These are phyloP conservation scores for Geranium incanum DNA, from an alignment of 441 rosid genomes.

Conservation along the genomic window DNA sequence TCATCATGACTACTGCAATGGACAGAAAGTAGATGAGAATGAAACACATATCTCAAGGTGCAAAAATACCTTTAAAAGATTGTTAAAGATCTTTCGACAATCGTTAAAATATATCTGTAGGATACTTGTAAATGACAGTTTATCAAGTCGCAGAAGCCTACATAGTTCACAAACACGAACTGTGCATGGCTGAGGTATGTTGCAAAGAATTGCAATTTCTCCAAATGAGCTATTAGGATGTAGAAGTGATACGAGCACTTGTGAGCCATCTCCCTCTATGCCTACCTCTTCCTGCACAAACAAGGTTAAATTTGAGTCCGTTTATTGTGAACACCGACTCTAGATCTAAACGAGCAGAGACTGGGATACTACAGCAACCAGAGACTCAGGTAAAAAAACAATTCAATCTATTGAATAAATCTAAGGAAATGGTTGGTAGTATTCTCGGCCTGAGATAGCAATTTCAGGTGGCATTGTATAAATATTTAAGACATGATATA, in stretches of 20 bases:
- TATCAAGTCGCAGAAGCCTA: slow-evolving; percentile 76
- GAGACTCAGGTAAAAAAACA: neutral
- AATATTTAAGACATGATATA: no score
- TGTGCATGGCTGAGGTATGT: slow-evolving; percentile 83
- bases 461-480: no score
- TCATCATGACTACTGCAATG: neutral
- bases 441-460: no score
- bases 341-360: neutral
- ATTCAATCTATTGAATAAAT: neutral
- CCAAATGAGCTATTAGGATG: slow-evolving; percentile 69
- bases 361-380: neutral
- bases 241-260: slow-evolving; percentile 47
- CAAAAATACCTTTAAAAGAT: slow-evolving; percentile 62
- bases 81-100: slow-evolving; percentile 72
- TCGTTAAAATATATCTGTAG: slow-evolving; percentile 86
- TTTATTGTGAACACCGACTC: slow-evolving; percentile 9
- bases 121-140: slow-evolving; percentile 69
- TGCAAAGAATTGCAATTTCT: slow-evolving; percentile 78
- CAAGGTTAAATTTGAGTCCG: slow-evolving; percentile 1
- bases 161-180: slow-evolving; percentile 65
- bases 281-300: slow-evolving; percentile 59
- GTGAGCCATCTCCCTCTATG: slow-evolving; percentile 57
- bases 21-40: neutral
- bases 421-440: no score
- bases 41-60: neutral